Evolutionary conservation across 495 filamentous ascomycete genomes (phyloP).

Genomic region (Aspergillus campestris): DNA sequence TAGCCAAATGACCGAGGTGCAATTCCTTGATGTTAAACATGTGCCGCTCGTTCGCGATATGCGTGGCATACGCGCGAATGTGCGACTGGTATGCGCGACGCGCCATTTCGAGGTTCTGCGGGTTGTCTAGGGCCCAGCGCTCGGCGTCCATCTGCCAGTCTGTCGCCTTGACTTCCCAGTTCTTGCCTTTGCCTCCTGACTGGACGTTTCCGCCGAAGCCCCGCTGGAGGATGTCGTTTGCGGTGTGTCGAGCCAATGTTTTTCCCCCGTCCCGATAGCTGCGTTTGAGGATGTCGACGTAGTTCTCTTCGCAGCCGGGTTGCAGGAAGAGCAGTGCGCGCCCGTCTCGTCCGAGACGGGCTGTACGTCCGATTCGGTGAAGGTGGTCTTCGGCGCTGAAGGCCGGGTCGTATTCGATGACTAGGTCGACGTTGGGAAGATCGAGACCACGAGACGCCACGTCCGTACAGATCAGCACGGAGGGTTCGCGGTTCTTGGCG

Average conservation of each 20-base stretch:
- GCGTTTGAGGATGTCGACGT: slow-evolving; percentile 62
- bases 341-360: slow-evolving; percentile 83
- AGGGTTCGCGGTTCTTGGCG: slow-evolving; percentile 51
- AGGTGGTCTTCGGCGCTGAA: slow-evolving; percentile 87
- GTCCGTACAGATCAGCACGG: slow-evolving; percentile 85
- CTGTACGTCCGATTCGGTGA: slow-evolving; percentile 90
- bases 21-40: slow-evolving; percentile 85
- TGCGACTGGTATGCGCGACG: slow-evolving; percentile 82
- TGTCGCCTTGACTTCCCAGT: slow-evolving; percentile 64
- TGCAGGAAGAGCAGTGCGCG: slow-evolving; percentile 81
- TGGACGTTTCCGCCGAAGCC: slow-evolving; percentile 45
- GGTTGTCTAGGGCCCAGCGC: slow-evolving; percentile 57
- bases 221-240: slow-evolving; percentile 53
- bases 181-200: slow-evolving; percentile 27
- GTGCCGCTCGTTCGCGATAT: slow-evolving; percentile 69
- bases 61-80: slow-evolving; percentile 89
- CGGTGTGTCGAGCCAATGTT: slow-evolving; percentile 43
- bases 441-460: slow-evolving; percentile 92
- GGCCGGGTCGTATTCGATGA: slow-evolving; percentile 90
- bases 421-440: slow-evolving; percentile 84
- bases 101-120: slow-evolving; percentile 58
- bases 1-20: slow-evolving; percentile 89
- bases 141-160: slow-evolving; percentile 71
- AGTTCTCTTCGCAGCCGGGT: slow-evolving; percentile 84
- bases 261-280: slow-evolving; percentile 49